phyloP scores from a whole-genome alignment of 257 asterid genomes.

The Plantago major region DNA sequence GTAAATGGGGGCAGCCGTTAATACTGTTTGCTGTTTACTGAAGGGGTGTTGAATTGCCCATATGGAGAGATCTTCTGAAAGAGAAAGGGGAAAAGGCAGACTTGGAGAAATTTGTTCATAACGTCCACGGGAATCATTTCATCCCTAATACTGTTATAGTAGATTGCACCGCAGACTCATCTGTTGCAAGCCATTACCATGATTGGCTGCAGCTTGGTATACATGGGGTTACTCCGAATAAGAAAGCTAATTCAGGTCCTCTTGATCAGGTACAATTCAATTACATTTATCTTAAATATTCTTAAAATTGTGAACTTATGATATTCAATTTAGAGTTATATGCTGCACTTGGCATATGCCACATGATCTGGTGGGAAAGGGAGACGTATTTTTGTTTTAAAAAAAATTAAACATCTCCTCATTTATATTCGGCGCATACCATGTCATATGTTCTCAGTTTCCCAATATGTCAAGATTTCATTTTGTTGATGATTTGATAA shows the following conservation, averaged over 20 bases:
- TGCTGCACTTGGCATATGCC: no score
- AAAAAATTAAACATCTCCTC: no score
- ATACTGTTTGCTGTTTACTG: conserved; percentile 6
- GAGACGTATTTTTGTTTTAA: no score
- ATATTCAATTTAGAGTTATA: no score
- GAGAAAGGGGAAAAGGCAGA: conserved; percentile 74
- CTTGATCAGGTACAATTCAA: conserved; percentile 64
- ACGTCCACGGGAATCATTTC: conserved; percentile 84
- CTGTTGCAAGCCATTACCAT: conserved; percentile 68
- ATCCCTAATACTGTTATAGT: conserved; percentile 89
- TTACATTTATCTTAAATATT: no score
- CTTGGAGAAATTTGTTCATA: conserved; percentile 79
- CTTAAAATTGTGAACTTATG: no score
- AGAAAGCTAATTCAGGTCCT: conserved; percentile 99
- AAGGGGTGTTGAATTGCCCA: conserved; percentile 86
- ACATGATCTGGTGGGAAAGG: no score
- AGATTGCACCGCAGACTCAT: conserved; percentile 93
- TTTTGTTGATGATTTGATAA: neutral
- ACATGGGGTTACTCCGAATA: conserved; percentile 91
- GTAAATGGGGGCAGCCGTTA: neutral
- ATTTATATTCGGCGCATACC: no score
- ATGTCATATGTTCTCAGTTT: no score
- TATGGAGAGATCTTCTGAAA: conserved; percentile 70
- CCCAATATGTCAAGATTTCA: no score
- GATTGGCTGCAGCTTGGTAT: conserved; percentile 95